Evolutionary conservation across 2,329 filamentous ascomycete genomes (phyloP).

Genomic region (Albifimbria verrucaria): DNA sequence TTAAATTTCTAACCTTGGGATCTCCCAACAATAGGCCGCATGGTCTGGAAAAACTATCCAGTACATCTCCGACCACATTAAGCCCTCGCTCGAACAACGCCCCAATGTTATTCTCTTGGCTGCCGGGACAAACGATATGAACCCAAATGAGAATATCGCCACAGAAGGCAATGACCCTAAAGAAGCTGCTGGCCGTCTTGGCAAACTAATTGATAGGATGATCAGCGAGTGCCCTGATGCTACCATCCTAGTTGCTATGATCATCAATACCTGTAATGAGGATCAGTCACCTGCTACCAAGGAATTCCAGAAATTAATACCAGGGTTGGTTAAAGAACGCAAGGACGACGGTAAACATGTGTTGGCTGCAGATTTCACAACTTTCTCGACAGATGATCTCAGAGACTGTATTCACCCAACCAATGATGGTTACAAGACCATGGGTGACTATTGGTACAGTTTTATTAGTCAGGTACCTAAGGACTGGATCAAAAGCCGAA

Average conservation of each 20-base stretch:
- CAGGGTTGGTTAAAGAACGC: slow-evolving; percentile 7
- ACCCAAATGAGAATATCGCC: slow-evolving; percentile 18
- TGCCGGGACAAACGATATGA: slow-evolving; percentile 37
- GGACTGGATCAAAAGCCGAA: slow-evolving; percentile 14
- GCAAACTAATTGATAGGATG: slow-evolving; percentile 26
- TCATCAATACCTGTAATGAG: slow-evolving; percentile 24
- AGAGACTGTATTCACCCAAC: slow-evolving; percentile 20
- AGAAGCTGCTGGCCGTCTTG: slow-evolving; percentile 21
- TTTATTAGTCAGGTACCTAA: slow-evolving; percentile 18
- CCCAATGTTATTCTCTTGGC: slow-evolving; percentile 32
- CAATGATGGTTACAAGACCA: slow-evolving; percentile 10
- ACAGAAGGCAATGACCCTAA: slow-evolving; percentile 26
- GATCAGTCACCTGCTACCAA: slow-evolving; percentile 17
- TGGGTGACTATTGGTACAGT: slow-evolving; percentile 19
- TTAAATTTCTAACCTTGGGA: not conserved
- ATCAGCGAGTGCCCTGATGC: slow-evolving; percentile 26
- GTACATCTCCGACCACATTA: slow-evolving; percentile 26
- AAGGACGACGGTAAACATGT: slow-evolving; percentile 20
- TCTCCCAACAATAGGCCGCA: slow-evolving; percentile 26
- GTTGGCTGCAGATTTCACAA: slow-evolving; percentile 26
- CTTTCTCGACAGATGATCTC: slow-evolving; percentile 7
- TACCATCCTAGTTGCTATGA: slow-evolving; percentile 28
- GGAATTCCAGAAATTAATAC: too few relatives aligned
- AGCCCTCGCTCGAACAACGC: slow-evolving; percentile 24
- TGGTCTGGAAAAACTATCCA: slow-evolving; percentile 33